Evolutionary conservation across 1,139 yeast genomes (phyloP).

Genomic region (Pichia sp.): DNA sequence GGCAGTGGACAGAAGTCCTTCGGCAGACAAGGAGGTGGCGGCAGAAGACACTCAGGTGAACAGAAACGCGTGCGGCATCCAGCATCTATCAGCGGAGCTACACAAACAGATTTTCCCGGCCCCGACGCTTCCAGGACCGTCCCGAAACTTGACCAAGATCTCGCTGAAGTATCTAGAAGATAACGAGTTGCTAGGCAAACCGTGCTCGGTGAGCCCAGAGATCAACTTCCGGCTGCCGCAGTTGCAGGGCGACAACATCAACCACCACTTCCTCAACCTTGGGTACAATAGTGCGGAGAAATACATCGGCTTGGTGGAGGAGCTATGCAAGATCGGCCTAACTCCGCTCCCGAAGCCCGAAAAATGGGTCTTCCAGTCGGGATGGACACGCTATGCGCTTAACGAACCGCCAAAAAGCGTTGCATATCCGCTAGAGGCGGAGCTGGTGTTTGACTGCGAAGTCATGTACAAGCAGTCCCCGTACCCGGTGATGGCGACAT

Average conservation of each 20-base stretch:
- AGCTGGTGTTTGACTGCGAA: constrained; percentile 85
- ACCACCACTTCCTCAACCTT: constrained; percentile 77
- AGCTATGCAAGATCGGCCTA: constrained; percentile 35
- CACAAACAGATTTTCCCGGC: constrained; percentile 61
- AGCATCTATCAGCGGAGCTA: constrained; percentile 56
- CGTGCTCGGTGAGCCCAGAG: constrained; percentile 62
- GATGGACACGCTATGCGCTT: constrained; percentile 76
- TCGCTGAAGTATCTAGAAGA: constrained; percentile 58
- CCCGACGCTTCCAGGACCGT: constrained; percentile 5
- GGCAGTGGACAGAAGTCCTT: background rate
- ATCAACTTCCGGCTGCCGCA: constrained; percentile 62
- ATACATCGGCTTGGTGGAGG: constrained; percentile 47
- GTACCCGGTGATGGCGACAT: constrained; percentile 79
- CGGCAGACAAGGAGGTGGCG: background rate
- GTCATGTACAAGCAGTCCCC: constrained; percentile 70
- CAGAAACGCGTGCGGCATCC: constrained; percentile 58
- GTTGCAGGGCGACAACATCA: constrained; percentile 64
- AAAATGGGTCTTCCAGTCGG: constrained; percentile 57
- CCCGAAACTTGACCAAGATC: constrained; percentile 43
- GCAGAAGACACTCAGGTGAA: constrained; percentile 44
- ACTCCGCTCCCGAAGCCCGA: constrained; percentile 38
- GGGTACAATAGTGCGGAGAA: constrained; percentile 62
- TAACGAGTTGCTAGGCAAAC: constrained; percentile 74
- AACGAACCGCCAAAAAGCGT: constrained; percentile 56
- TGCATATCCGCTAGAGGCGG: constrained; percentile 61